A percentile compares a stretch with the other conserved stretches of the same genome.
Evolutionary conservation across 176 grass and related monocot genomes (phyloP).

Genomic region (Thinopyrum elongatum): DNA sequence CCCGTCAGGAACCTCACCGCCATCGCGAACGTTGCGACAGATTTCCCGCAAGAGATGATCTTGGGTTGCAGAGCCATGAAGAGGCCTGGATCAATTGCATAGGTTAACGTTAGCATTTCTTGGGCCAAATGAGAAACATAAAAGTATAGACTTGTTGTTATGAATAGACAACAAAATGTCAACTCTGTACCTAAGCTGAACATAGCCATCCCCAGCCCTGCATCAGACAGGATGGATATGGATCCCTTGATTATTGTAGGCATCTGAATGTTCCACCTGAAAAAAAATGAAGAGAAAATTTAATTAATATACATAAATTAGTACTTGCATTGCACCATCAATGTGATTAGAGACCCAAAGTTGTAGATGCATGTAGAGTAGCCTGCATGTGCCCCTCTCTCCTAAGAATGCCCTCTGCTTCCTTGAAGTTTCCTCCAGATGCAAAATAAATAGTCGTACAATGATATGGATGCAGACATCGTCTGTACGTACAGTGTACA

Average conservation of each 20-base stretch:
- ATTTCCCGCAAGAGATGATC: conserved; percentile 88
- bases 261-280: conserved; percentile 94
- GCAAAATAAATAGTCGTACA: conserved; percentile 22
- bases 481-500: conserved; percentile 1
- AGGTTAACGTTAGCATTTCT: conserved; percentile 6
- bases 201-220: conserved; percentile 97
- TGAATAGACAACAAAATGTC: background rate
- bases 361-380: conserved; percentile 15
- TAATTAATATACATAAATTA: background rate
- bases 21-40: conserved; percentile 81
- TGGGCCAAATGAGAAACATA: background rate
- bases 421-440: conserved; percentile 28
- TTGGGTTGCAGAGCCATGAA: conserved; percentile 99
- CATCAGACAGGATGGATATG: conserved; percentile 91
- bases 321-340: background rate
- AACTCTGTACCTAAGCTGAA: conserved; percentile 76
- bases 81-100: conserved; percentile 45
- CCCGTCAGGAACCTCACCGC: conserved; percentile 90
- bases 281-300: background rate
- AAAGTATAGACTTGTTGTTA: background rate
- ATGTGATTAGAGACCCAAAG: background rate
- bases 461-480: conserved; percentile 6
- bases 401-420: conserved; percentile 32
- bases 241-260: conserved; percentile 92
- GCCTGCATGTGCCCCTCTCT: conserved; percentile 41